Evolutionary conservation across 2,329 filamentous ascomycete genomes (phyloP).

Genomic region (Talaromyces sp.): DNA sequence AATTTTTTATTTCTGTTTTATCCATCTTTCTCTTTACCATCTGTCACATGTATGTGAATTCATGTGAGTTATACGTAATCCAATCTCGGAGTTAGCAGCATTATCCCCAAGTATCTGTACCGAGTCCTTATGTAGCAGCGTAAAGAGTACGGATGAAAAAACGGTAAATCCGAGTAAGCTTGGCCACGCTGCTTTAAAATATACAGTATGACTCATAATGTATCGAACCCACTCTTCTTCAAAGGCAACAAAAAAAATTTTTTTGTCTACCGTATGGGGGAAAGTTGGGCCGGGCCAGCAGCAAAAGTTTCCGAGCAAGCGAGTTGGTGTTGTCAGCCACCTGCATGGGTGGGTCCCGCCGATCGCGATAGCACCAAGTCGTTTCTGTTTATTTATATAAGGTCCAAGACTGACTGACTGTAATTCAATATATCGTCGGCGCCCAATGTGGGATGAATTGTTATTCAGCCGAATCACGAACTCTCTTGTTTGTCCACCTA

Average conservation of each 20-base stretch:
- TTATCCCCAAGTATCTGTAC: no score
- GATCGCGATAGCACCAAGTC: not conserved
- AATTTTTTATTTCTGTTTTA: not conserved
- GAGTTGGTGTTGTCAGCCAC: not conserved
- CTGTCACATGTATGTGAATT: not conserved
- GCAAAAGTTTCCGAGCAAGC: not conserved
- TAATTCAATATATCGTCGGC: no score
- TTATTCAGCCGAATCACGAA: not conserved
- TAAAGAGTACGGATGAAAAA: no score
- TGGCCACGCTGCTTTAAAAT: not conserved
- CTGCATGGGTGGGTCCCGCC: not conserved
- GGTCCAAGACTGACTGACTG: no score
- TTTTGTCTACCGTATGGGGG: not conserved
- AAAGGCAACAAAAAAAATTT: no score
- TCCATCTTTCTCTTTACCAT: not conserved
- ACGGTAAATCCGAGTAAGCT: not conserved
- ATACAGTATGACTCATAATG: not conserved
- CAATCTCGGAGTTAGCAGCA: not conserved
- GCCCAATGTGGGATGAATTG: no score
- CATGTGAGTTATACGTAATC: not conserved
- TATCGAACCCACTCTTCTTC: no score
- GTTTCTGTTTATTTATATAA: no score
- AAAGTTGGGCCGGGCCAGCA: not conserved
- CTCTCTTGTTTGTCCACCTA: no score
- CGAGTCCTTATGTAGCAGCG: no score